Evolutionary conservation across 495 filamentous ascomycete species (phyloP).

Genomic region (Pyrenopolyporus hunteri): DNA sequence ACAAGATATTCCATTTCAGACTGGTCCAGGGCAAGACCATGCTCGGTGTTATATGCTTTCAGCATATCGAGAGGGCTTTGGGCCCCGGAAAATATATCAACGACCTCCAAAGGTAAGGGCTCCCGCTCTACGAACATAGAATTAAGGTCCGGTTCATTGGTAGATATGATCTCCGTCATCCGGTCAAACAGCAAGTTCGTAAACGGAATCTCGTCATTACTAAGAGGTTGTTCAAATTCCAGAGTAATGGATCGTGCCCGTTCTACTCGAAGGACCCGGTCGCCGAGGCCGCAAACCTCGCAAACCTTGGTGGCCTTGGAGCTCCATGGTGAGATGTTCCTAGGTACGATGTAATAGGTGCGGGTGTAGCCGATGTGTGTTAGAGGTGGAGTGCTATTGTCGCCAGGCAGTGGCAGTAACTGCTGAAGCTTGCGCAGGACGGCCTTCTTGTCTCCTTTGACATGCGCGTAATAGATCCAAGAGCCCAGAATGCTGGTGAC

Average conservation of each 20-base stretch:
- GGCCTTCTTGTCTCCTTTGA: slow-evolving; percentile 43
- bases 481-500: slow-evolving; percentile 51
- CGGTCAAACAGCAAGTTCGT: slow-evolving; percentile 82
- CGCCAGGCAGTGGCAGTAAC: slow-evolving; percentile 46
- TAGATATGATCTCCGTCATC: slow-evolving; percentile 84
- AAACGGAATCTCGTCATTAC: slow-evolving; percentile 60
- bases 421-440: slow-evolving; percentile 48
- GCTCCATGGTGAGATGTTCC: slow-evolving; percentile 96
- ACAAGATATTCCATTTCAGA: slow-evolving; percentile 94
- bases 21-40: slow-evolving; percentile 85
- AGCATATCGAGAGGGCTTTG: slow-evolving; percentile 72
- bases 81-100: slow-evolving; percentile 68
- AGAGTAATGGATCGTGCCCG: slow-evolving; percentile 77
- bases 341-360: slow-evolving; percentile 72
- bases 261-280: slow-evolving; percentile 81
- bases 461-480: slow-evolving; percentile 59
- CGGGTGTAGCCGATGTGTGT: slow-evolving; percentile 43
- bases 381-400: slow-evolving; percentile 22
- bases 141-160: slow-evolving; percentile 67
- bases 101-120: slow-evolving; percentile 70
- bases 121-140: slow-evolving; percentile 80
- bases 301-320: slow-evolving; percentile 94
- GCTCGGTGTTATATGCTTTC: slow-evolving; percentile 77
- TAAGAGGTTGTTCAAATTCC: slow-evolving; percentile 58
- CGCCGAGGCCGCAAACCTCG: slow-evolving; percentile 82